phyloP scores from a whole-genome alignment of 164 flowering plant genomes.

The Akebia trifoliata region DNA sequence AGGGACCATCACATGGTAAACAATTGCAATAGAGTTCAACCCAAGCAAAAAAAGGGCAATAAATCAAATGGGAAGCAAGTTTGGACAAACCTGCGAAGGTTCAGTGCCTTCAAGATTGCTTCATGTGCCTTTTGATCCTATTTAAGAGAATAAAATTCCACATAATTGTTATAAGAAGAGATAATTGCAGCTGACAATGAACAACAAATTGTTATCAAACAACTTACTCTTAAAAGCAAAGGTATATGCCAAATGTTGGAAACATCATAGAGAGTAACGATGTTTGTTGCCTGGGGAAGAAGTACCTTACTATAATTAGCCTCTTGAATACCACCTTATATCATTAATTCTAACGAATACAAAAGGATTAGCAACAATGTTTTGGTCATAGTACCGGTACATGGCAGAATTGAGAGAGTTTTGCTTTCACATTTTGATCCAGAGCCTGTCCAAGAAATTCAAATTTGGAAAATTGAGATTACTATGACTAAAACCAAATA shows the following conservation, averaged over 20 bases:
- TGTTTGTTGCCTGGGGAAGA: conserved; percentile 50
- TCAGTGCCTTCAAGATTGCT: conserved; percentile 76
- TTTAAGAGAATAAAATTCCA: too few species aligned
- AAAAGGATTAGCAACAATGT: not conserved
- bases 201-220: not conserved
- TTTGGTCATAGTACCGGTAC: conserved; percentile 57
- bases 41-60: not conserved
- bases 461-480: conserved; percentile 6
- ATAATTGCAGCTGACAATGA: not conserved
- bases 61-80: conserved; percentile 7
- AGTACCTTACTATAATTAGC: conserved; percentile 3
- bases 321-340: not conserved
- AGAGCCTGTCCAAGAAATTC: conserved; percentile 50
- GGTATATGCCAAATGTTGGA: conserved; percentile 90
- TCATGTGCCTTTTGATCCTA: conserved; percentile 95
- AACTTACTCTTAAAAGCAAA: conserved; percentile 66
- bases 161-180: too few species aligned
- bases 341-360: too few species aligned
- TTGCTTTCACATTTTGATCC: conserved; percentile 71
- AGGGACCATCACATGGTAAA: conserved; percentile 14
- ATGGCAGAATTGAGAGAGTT: conserved; percentile 89
- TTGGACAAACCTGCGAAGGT: conserved; percentile 63
- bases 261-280: conserved; percentile 74
- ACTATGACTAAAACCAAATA: not conserved
- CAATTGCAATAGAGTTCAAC: too few species aligned